Conservation (phyloP, 176 grass and related monocot species). For the Sorghum bicolor region Sorghum_bicolor_NCBIv3 NC_012874.2:66071001-66071500, state of each 20-base stretch:
- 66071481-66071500: no score
- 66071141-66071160: rapidly evolving
- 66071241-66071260: slow-evolving; percentile 21
- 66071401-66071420: no score
- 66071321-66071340: no score
- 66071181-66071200: neutral
- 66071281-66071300: neutral
- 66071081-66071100: no score
- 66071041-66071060: neutral
- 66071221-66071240: slow-evolving; percentile 35
- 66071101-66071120: rapidly evolving
- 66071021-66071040: neutral
- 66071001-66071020: no score
- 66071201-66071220: slow-evolving; percentile 31
- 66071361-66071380: no score
- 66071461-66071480: no score
- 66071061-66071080: neutral
- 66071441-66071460: no score
- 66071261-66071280: slow-evolving; percentile 29
- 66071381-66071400: no score
- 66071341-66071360: no score
- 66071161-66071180: rapidly evolving
- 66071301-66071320: no score
- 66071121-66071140: neutral
- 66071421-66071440: no score